phyloP scores from a whole-genome alignment of 2,329 filamentous ascomycete species.

The Verticillium nubilum region DNA sequence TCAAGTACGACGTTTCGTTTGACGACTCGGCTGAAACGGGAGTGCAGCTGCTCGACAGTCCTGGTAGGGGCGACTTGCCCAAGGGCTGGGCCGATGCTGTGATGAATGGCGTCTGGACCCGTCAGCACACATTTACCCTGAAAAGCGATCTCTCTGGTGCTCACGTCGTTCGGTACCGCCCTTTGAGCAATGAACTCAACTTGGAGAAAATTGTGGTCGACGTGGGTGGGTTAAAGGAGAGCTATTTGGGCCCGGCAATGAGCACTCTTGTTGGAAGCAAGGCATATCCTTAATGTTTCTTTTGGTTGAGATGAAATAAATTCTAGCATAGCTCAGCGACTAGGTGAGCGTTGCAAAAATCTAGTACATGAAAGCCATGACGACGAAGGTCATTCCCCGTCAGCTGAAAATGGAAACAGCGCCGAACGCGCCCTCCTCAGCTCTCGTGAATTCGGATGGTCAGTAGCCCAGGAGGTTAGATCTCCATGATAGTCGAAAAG shows the following conservation, averaged over 20 bases:
- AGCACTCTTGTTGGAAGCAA: slow-evolving; percentile 14
- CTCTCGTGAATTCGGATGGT: no score
- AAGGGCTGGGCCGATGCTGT: slow-evolving; percentile 43
- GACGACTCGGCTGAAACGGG: slow-evolving; percentile 25
- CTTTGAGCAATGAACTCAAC: slow-evolving; percentile 26
- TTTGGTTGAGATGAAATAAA: no score
- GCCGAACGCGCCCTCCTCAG: no score
- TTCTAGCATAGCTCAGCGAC: no score
- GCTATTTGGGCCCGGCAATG: slow-evolving; percentile 29
- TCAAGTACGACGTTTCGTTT: slow-evolving; percentile 44
- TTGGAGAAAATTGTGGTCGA: slow-evolving; percentile 31
- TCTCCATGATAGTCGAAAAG: not conserved
- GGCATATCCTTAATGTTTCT: not conserved
- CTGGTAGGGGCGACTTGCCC: slow-evolving; percentile 30
- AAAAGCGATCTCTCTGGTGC: slow-evolving; percentile 12
- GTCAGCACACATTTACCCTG: slow-evolving; percentile 23
- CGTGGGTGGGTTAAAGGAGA: slow-evolving; percentile 22
- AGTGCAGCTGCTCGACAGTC: slow-evolving; percentile 21
- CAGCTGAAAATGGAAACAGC: no score
- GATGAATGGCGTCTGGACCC: slow-evolving; percentile 43
- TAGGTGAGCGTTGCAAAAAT: not conserved
- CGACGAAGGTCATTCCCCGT: no score
- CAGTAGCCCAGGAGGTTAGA: not conserved
- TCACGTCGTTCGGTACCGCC: slow-evolving; percentile 23
- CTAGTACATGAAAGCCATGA: no score